These are phyloP conservation scores for Fraxinus ornus DNA, from an alignment of 305 asterid species.

Conservation along the genomic window DNA sequence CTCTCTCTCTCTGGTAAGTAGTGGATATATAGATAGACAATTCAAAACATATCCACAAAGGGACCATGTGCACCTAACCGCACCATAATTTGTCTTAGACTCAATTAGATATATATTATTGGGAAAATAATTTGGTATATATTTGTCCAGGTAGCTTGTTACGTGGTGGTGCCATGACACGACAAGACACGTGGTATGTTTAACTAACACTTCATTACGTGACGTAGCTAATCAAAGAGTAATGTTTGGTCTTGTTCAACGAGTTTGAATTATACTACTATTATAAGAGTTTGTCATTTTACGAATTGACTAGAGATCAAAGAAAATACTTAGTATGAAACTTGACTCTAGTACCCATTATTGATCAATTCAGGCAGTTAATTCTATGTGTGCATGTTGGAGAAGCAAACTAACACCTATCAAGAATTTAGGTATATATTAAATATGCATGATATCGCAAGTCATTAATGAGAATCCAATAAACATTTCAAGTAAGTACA, in stretches of 20 bases:
- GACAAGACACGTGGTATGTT: neutral
- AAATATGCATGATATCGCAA: neutral
- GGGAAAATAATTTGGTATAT: neutral
- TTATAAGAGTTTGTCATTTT: neutral
- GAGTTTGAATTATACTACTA: neutral
- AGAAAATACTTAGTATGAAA: neutral
- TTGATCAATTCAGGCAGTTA: neutral
- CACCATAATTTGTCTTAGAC: neutral
- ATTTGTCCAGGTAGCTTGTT: neutral
- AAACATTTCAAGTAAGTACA: neutral
- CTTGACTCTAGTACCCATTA: neutral
- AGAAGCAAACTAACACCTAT: neutral
- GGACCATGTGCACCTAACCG: neutral
- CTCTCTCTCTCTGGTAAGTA: neutral
- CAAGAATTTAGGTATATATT: neutral
- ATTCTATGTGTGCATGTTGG: too few species aligned
- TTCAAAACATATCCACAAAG: neutral
- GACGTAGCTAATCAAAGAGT: neutral
- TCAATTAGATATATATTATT: neutral
- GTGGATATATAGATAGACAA: neutral
- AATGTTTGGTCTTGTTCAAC: neutral
- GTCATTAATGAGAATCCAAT: neutral
- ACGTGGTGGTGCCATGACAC: neutral
- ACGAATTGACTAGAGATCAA: neutral
- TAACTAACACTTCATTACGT: neutral